Conservation (phyloP, 2,329 filamentous ascomycete genomes). For the Fusarium irregulare region DNA sequence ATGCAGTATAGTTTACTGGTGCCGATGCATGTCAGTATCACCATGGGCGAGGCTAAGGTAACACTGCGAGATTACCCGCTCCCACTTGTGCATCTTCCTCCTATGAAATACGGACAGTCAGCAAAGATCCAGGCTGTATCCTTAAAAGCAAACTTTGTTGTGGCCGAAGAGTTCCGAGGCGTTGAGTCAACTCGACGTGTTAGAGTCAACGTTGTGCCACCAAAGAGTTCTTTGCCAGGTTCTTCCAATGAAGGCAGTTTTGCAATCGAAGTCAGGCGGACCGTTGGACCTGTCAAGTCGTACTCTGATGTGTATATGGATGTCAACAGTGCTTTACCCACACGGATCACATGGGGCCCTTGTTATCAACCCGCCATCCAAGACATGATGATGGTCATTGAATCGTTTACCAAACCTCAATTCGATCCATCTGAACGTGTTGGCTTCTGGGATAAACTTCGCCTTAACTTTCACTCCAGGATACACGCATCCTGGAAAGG, state of each 20-base stretch:
- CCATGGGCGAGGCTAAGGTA: conserved; percentile 90
- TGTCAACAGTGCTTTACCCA: conserved; percentile 92
- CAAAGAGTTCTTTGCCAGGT: conserved; percentile 66
- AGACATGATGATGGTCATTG: conserved; percentile 99
- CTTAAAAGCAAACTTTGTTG: conserved; percentile 89
- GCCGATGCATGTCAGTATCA: conserved; percentile 88
- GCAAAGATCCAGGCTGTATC: conserved; percentile 83
- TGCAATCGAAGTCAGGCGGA: conserved; percentile 86
- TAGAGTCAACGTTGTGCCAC: conserved; percentile 85
- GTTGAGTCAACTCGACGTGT: conserved; percentile 83
- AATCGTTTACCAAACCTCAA: conserved; percentile 96
- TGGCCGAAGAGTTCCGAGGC: conserved; percentile 92
- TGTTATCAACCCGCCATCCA: conserved; percentile 98
- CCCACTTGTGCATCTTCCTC: conserved; percentile 89
- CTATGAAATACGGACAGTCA: conserved; percentile 82
- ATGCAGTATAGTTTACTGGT: conserved; percentile 91
- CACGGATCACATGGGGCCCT: conserved; percentile 95
- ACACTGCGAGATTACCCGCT: conserved; percentile 92
- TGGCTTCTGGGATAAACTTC: conserved; percentile 99
- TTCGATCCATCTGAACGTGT: conserved; percentile 93
- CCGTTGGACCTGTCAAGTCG: conserved; percentile 94
- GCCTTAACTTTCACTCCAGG: conserved; percentile 92
- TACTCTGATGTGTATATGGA: conserved; percentile 93
- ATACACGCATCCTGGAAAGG: conserved; percentile 92
- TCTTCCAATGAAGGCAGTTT: conserved; percentile 73